These are phyloP conservation scores for Odontarrhena argentea DNA, from an alignment of 345 rosid genomes.

Conservation along the genomic window DNA sequence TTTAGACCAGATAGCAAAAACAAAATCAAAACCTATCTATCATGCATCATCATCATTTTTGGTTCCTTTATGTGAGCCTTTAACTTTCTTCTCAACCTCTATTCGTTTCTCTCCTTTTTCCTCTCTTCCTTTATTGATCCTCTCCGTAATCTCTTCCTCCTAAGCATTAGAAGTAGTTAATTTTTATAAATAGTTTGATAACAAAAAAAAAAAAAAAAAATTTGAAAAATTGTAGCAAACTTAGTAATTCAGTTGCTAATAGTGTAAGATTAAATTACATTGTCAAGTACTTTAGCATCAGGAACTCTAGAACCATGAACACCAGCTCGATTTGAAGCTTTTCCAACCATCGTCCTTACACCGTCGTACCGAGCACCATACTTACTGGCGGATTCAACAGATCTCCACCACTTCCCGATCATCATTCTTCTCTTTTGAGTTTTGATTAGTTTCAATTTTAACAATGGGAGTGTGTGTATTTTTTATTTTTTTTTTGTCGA, in stretches of 20 bases:
- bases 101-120: conserved; percentile 27
- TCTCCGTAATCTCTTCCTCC: conserved; percentile 39
- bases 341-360: conserved; percentile 38
- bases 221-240: neutral
- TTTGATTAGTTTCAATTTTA: too few relatives aligned
- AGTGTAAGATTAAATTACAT: conserved; percentile 21
- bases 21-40: neutral
- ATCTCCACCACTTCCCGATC: conserved; percentile 28
- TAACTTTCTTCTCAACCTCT: conserved; percentile 27
- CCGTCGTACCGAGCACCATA: conserved; percentile 10
- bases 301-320: conserved; percentile 39
- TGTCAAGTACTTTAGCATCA: conserved; percentile 34
- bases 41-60: conserved; percentile 8
- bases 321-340: conserved; percentile 41
- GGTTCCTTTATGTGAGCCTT: conserved; percentile 22
- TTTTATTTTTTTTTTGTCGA: too few relatives aligned
- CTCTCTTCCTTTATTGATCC: conserved; percentile 31
- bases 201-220: neutral
- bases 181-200: neutral
- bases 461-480: too few relatives aligned
- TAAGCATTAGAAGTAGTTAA: neutral
- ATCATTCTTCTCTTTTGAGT: neutral
- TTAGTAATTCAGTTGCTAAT: neutral
- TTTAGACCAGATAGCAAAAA: neutral
- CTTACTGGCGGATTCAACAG: neutral